Evolutionary conservation across 345 rosid species (phyloP), one percentile per base, ranked within the genome.

Genomic region (Geranium brycei): DNA sequence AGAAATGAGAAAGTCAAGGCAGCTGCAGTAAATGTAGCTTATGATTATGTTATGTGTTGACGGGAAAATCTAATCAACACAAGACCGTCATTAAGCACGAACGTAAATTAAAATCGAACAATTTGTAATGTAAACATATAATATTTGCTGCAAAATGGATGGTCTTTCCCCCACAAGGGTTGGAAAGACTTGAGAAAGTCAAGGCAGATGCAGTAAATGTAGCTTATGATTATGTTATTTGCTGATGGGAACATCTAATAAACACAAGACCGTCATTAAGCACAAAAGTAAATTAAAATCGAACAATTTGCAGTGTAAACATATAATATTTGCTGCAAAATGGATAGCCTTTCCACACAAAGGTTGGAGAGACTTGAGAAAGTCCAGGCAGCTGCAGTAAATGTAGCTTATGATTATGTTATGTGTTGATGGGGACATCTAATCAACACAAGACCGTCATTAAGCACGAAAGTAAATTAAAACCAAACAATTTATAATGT

Each of bases 261-360:
- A 77, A 77, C 79, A 82, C 79, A 83, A 76, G 82, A 81, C 81
- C 79, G 77, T 79, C 80, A 64, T 73, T 73, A 74, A 77, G 75
- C 80, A 72, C 81, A 15, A 58, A 12, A 15, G 28, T 23, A 17
- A 38, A 41, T n/a, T 17, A 57, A 19, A 7, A 10, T 8, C 1
- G 19, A 3, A 11, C 15, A 19, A 7, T 31, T 16, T 7, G 31
- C 3, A 31, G 15, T 19, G 13, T 31, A 16, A 13, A 35, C 4
- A 13, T 31, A 12, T 13, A 5, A 60, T 60, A 17, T 31, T 31
- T 12, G 63, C 63, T 41, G 15, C 59, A 31, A 30, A 13, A 31
- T 60, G 31, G 17, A 60, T 13, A n/a, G 47, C 47, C 41, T 60
- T 60, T 19, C 60, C 40, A 65, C 15, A 23, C 32, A 62, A 53